These are phyloP conservation scores for Ettlia oleoabundans DNA, from an alignment of 139 green algal genomes.

Conservation along the genomic window DNA sequence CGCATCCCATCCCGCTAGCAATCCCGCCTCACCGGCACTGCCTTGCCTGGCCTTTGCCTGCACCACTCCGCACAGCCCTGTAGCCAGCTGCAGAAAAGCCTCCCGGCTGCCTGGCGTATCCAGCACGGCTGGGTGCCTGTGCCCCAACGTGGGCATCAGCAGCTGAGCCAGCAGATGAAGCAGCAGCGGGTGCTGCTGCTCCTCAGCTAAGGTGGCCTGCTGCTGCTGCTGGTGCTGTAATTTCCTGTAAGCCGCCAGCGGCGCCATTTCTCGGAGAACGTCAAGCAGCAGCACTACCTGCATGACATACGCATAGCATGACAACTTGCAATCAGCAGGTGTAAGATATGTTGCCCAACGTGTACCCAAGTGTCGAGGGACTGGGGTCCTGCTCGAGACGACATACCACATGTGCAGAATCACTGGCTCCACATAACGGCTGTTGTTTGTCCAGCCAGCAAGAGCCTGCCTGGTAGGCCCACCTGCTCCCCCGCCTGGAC, in stretches of 20 bases:
- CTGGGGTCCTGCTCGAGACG: no score
- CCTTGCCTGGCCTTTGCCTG: neutral
- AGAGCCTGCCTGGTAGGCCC: no score
- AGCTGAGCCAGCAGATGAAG: conserved; percentile 2
- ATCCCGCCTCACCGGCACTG: neutral
- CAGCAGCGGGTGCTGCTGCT: neutral
- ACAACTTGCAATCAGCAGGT: no score
- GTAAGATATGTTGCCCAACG: no score
- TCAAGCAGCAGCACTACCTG: conserved; percentile 22
- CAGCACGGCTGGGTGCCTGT: neutral
- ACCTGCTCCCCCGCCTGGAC: conserved; percentile 15
- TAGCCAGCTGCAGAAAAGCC: neutral
- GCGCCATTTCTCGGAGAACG: conserved; percentile 17
- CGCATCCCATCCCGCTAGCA: no score
- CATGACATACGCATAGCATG: neutral
- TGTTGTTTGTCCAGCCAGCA: no score
- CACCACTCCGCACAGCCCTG: neutral
- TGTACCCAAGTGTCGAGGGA: no score
- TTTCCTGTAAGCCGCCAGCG: neutral
- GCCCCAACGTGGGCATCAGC: neutral
- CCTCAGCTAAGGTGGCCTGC: neutral
- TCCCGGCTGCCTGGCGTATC: conserved; percentile 12
- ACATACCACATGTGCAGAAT: no score
- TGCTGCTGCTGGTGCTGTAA: neutral
- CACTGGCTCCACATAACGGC: no score